Base-by-base conservation (phyloP, 1,284 basidiomycete genomes). In the Chalciporus piperatoides region DNA sequence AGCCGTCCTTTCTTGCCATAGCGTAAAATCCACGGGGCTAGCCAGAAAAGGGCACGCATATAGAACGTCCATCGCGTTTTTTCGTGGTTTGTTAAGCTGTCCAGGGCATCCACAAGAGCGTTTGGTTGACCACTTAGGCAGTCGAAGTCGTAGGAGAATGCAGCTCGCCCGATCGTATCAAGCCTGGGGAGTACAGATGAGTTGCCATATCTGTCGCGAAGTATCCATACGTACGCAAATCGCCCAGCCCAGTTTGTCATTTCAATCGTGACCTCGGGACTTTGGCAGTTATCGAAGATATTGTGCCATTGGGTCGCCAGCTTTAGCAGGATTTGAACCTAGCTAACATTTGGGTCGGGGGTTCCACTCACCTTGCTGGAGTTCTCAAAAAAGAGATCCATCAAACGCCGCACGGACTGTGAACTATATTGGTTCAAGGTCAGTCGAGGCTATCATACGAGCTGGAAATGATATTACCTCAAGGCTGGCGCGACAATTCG, bases 41-140 rank as follows among this genome's bases (percentile, higher is more conserved):
- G 61, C 78, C 78, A 82, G 52, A 82, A 81, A 23, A 82, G 64
- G 33, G 80, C 80, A 36, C 78, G 76, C 72, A 81, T 82, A 56
- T 81, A 82, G 56, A 82, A 82, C 1, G 81, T 79, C 40, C 76
- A 73, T n/a, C 62, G 59, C 30, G 71, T 78, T 58, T 79, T 73
- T 57, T 80, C 73, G 35, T 75, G 77, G 59, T 82, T 82, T 14
- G 79, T 82, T 27, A 82, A 66, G 27, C 72, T 72, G 53, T 82
- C 79, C 36, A 82, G 61, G 11, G 79, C 69, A 51, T 75, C 70
- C 14, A 76, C 71, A 7, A 82, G 61, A 17, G 69, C 59, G 56
- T 77, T 72, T 2, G 74, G 65, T 44, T 65, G 67, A n/a, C 73
- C 76, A 14, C 71, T 45, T 23, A 81, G 70, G 58, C 75, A 79